A percentile compares a stretch with the other conserved stretches of the same genome.
phyloP scores from a whole-genome alignment of 2,329 filamentous ascomycete species.

The Cercospora nicotianae region DNA sequence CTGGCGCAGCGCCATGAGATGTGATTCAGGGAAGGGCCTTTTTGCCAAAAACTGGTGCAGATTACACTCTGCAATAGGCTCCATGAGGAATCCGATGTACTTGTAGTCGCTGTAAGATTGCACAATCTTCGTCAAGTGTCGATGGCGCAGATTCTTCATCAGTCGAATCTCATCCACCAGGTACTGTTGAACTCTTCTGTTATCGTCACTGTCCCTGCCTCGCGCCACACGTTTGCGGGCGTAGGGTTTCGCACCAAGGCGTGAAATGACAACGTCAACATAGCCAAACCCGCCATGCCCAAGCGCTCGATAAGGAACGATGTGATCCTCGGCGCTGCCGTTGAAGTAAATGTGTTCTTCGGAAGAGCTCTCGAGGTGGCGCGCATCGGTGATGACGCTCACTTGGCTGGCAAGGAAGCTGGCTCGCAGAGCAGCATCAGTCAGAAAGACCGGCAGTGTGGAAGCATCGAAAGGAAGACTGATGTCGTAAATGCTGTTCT shows the following conservation, averaged over 20 bases:
- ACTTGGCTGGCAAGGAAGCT: background rate
- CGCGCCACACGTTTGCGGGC: background rate
- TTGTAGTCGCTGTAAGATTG: conserved; percentile 2
- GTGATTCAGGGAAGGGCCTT: background rate
- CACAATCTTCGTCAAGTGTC: background rate
- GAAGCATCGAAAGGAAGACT: background rate
- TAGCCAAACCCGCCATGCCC: background rate
- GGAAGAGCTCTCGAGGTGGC: background rate
- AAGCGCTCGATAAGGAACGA: background rate
- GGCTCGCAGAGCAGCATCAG: background rate
- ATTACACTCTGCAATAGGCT: background rate
- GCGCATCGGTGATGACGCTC: background rate
- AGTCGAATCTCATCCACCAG: background rate
- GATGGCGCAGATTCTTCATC: background rate
- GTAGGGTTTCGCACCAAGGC: background rate
- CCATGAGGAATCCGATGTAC: background rate
- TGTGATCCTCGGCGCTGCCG: background rate
- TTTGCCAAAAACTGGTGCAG: background rate
- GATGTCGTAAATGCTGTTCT: background rate
- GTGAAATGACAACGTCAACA: background rate
- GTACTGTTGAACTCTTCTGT: background rate
- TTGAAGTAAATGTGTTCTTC: conserved; percentile 1
- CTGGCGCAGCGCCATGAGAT: background rate
- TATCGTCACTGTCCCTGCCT: background rate
- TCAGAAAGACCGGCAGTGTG: background rate